Conservation (phyloP, 176 grass and related monocot species). For the Eleusine coracana region DNA sequence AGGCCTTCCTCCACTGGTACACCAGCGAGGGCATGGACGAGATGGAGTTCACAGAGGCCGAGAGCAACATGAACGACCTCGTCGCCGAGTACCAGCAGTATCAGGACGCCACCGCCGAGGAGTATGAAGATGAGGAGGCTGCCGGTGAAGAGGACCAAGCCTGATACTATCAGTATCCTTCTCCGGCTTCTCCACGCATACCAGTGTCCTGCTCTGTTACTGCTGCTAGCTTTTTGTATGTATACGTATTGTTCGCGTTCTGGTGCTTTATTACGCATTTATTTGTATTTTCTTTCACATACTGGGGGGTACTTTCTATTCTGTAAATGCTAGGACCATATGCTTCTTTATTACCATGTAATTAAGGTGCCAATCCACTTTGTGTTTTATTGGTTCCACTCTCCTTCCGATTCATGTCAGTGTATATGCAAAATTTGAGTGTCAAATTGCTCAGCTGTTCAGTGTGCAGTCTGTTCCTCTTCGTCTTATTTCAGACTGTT, state of each 20-base stretch:
- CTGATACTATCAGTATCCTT: not conserved
- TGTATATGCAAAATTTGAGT: too few relatives aligned
- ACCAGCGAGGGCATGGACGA: slow-evolving; percentile 78
- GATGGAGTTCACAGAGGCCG: slow-evolving; percentile 99
- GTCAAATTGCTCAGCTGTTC: too few relatives aligned
- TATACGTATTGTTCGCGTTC: not conserved
- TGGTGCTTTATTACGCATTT: slow-evolving; percentile 13
- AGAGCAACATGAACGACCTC: slow-evolving; percentile 99
- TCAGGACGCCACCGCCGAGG: slow-evolving; percentile 77
- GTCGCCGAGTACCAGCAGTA: slow-evolving; percentile 98
- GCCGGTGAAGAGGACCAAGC: slow-evolving; percentile 43
- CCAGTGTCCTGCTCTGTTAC: not conserved
- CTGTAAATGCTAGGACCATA: slow-evolving; percentile 33
- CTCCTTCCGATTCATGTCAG: too few relatives aligned
- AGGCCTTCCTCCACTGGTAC: slow-evolving; percentile 95
- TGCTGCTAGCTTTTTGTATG: slow-evolving; percentile 28
- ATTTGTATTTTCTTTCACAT: slow-evolving; percentile 3
- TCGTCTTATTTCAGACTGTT: too few relatives aligned
- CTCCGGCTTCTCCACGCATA: too few relatives aligned
- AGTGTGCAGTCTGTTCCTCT: too few relatives aligned
- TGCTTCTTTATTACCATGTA: slow-evolving; percentile 7
- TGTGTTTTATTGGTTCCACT: too few relatives aligned
- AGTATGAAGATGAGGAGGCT: slow-evolving; percentile 52
- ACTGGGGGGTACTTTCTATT: not conserved
- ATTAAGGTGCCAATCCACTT: too few relatives aligned